These are phyloP conservation scores for Stagonosporopsis chrysanthemi DNA, from an alignment of 2,329 filamentous ascomycete species.

Conservation along the genomic window DNA sequence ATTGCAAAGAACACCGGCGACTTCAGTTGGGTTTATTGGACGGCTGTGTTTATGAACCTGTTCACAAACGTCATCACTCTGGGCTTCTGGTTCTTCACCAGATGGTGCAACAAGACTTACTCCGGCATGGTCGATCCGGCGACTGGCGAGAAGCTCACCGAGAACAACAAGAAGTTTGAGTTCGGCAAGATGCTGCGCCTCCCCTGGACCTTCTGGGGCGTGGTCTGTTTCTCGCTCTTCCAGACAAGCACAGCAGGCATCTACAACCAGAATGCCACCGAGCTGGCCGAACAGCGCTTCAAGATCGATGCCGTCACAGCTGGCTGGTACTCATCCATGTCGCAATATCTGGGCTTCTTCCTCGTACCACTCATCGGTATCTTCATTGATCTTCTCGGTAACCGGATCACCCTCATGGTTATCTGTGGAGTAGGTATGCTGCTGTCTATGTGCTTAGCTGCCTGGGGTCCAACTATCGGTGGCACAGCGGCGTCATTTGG, in stretches of 20 bases:
- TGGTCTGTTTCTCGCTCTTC: slow-evolving; percentile 65
- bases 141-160: slow-evolving; percentile 66
- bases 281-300: slow-evolving; percentile 67
- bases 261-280: slow-evolving; percentile 66
- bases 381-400: slow-evolving; percentile 64
- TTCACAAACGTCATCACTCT: slow-evolving; percentile 66
- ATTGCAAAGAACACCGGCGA: slow-evolving; percentile 66
- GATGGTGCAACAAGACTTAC: slow-evolving; percentile 59
- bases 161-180: slow-evolving; percentile 66
- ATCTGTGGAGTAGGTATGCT: slow-evolving; percentile 61
- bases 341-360: slow-evolving; percentile 66
- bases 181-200: slow-evolving; percentile 63
- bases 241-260: slow-evolving; percentile 64
- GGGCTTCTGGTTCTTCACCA: slow-evolving; percentile 64
- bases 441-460: slow-evolving; percentile 62
- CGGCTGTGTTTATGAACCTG: slow-evolving; percentile 68
- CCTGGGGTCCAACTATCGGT: slow-evolving; percentile 57
- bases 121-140: slow-evolving; percentile 60
- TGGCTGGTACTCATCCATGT: slow-evolving; percentile 66
- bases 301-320: slow-evolving; percentile 62
- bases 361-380: slow-evolving; percentile 64
- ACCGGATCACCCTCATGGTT: slow-evolving; percentile 57
- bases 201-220: slow-evolving; percentile 67
- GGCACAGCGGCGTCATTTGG: slow-evolving; percentile 68
- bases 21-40: slow-evolving; percentile 70